Evolutionary conservation across 768 basidiomycete genomes (phyloP).

Genomic region (Leucocoprinus leucothites): DNA sequence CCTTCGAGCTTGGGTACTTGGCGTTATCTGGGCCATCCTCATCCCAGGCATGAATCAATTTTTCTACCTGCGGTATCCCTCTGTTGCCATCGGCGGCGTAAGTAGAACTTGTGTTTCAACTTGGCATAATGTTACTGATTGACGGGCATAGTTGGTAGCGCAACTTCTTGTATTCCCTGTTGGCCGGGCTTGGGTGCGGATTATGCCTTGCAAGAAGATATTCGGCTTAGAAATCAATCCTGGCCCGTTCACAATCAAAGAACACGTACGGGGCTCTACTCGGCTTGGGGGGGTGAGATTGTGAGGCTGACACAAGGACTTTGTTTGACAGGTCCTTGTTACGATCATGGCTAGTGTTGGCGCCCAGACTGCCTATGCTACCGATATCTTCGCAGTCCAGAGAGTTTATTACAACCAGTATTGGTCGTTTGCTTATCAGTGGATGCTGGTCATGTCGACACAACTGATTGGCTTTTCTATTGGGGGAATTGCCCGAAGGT

Average conservation of each 20-base stretch:
- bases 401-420: slow-evolving; percentile 61
- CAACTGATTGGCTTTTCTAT: slow-evolving; percentile 63
- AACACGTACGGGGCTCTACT: slow-evolving; percentile 32
- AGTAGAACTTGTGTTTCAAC: slow-evolving; percentile 21
- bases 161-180: slow-evolving; percentile 69
- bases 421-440: slow-evolving; percentile 53
- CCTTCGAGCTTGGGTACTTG: slow-evolving; percentile 59
- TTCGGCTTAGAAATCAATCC: slow-evolving; percentile 67
- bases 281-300: slow-evolving; percentile 1
- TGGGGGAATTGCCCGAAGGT: slow-evolving; percentile 57
- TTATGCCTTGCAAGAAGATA: slow-evolving; percentile 49
- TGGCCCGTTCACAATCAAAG: slow-evolving; percentile 77
- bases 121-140: slow-evolving; percentile 13
- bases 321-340: slow-evolving; percentile 45
- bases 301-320: slow-evolving; percentile 9
- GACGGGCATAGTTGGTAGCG: slow-evolving; percentile 49
- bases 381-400: slow-evolving; percentile 74
- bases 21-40: slow-evolving; percentile 52
- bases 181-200: slow-evolving; percentile 63
- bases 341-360: slow-evolving; percentile 62
- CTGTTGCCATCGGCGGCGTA: slow-evolving; percentile 53
- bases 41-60: slow-evolving; percentile 77
- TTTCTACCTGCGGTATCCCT: slow-evolving; percentile 71
- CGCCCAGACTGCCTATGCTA: slow-evolving; percentile 59
- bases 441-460: slow-evolving; percentile 68